phyloP scores from a whole-genome alignment of 768 basidiomycete species.

The Tulasnella sp. region DNA sequence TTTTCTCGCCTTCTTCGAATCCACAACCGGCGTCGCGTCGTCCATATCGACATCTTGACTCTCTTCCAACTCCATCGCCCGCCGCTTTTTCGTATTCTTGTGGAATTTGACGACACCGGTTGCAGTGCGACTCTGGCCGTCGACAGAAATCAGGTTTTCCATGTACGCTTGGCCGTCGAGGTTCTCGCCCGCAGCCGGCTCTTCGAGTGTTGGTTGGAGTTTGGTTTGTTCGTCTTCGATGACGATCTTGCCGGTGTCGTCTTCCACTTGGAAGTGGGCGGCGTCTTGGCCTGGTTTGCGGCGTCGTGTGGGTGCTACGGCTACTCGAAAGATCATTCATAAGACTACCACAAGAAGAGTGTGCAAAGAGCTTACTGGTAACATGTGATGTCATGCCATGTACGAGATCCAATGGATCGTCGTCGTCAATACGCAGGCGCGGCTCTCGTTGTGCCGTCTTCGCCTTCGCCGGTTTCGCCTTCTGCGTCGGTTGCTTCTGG shows the following conservation, averaged over 20 bases:
- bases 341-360: background rate
- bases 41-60: constrained; percentile 60
- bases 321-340: background rate
- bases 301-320: constrained; percentile 35
- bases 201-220: constrained; percentile 33
- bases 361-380: constrained; percentile 42
- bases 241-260: constrained; percentile 67
- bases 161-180: constrained; percentile 66
- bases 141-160: constrained; percentile 69
- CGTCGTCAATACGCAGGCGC: constrained; percentile 72
- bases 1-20: constrained; percentile 37
- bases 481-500: constrained; percentile 22
- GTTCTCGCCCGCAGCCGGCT: constrained; percentile 36
- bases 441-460: constrained; percentile 36
- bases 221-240: constrained; percentile 48
- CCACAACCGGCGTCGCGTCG: constrained; percentile 33
- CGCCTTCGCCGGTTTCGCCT: constrained; percentile 36
- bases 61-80: constrained; percentile 53
- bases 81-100: constrained; percentile 90
- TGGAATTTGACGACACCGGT: constrained; percentile 87
- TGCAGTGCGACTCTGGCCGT: constrained; percentile 77
- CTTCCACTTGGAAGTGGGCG: constrained; percentile 74
- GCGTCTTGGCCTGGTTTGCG: constrained; percentile 81
- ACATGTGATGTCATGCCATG: constrained; percentile 61
- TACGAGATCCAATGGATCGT: constrained; percentile 91